Conservation (phyloP, 805 yeast species). For the Diddensiella transvaalensis region DNA sequence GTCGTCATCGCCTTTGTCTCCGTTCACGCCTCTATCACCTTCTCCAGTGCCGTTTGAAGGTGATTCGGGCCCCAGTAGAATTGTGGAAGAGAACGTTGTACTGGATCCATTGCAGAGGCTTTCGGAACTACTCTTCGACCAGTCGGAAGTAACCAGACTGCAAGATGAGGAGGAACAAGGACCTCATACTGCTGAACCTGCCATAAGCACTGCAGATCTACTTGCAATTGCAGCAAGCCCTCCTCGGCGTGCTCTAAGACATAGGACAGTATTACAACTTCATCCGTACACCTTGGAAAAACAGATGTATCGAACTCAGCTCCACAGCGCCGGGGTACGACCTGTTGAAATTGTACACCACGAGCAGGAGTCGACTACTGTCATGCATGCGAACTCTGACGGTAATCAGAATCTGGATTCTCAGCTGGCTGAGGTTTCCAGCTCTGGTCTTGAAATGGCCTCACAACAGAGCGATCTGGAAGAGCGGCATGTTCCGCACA, state of each 20-base stretch:
- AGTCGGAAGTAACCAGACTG: neutral
- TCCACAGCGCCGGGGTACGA: conserved; percentile 8
- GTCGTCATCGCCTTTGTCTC: too few species aligned
- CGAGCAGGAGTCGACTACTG: neutral
- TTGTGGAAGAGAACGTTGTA: neutral
- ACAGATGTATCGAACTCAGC: conserved; percentile 3
- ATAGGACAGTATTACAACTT: conserved; percentile 14
- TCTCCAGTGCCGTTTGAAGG: too few species aligned
- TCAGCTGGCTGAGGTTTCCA: neutral
- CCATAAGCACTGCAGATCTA: neutral
- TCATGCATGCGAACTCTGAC: neutral
- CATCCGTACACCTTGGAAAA: conserved; percentile 17
- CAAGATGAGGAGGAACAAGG: neutral
- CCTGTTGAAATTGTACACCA: conserved; percentile 1
- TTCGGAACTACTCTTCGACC: neutral
- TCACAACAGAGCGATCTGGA: neutral
- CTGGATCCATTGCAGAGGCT: neutral
- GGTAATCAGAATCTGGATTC: neutral
- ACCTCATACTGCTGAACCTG: neutral
- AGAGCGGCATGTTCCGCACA: neutral
- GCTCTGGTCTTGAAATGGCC: neutral
- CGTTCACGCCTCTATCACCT: too few species aligned
- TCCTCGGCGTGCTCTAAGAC: conserved; percentile 3
- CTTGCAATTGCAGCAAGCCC: neutral
- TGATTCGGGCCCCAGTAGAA: too few species aligned